A percentile compares a stretch with the other conserved stretches of the same genome.
Evolutionary conservation across 2,329 filamentous ascomycete genomes (phyloP).

Genomic region (Camptophora hylomeconis): DNA sequence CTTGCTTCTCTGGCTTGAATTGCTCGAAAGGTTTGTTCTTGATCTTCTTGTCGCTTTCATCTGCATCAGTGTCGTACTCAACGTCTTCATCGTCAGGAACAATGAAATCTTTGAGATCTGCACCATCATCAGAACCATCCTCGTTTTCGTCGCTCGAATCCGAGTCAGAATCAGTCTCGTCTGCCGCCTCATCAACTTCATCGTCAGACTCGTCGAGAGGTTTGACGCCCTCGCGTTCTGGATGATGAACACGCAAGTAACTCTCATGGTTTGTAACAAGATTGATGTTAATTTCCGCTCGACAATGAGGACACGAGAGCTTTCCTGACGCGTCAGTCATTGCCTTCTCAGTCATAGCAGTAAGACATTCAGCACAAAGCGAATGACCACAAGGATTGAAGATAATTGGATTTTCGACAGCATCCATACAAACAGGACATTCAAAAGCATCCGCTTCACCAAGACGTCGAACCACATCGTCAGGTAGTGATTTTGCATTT

Average conservation of each 20-base stretch:
- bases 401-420: conserved; percentile 59
- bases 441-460: conserved; percentile 50
- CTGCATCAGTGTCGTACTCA: conserved; percentile 31
- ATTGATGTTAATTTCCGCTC: conserved; percentile 50
- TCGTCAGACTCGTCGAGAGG: conserved; percentile 28
- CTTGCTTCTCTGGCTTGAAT: conserved; percentile 2
- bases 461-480: conserved; percentile 53
- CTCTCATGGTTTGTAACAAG: conserved; percentile 60
- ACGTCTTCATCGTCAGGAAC: conserved; percentile 38
- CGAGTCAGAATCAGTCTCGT: conserved; percentile 20
- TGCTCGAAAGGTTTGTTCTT: conserved; percentile 11
- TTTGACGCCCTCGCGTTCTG: conserved; percentile 32
- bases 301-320: conserved; percentile 64
- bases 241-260: conserved; percentile 62
- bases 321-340: conserved; percentile 46
- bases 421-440: conserved; percentile 74
- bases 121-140: conserved; percentile 23
- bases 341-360: conserved; percentile 51
- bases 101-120: conserved; percentile 40
- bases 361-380: conserved; percentile 64
- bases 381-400: conserved; percentile 75
- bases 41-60: conserved; percentile 21
- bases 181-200: conserved; percentile 22
- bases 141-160: conserved; percentile 18
- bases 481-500: conserved; percentile 48